Evolutionary conservation across 306 rosid genomes (phyloP).

Genomic region (Cyamopsis tetragonoloba): DNA sequence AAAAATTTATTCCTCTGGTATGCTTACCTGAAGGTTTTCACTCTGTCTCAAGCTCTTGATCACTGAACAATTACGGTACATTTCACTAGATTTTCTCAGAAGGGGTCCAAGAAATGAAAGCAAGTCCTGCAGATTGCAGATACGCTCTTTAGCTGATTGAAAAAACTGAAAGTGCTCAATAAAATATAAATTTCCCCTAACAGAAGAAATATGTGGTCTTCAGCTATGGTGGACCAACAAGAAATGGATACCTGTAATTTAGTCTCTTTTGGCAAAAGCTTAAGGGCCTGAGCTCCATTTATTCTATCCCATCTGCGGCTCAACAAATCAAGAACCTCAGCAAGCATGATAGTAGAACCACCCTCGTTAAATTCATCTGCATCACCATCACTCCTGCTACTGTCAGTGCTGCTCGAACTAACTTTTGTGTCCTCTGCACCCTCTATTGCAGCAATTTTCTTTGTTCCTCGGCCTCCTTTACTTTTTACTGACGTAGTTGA

Average conservation of each 20-base stretch:
- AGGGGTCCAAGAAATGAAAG: conserved; percentile 95
- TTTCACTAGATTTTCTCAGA: conserved; percentile 84
- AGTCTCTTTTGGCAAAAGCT: conserved; percentile 87
- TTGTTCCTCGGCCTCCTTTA: conserved; percentile 63
- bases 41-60: conserved; percentile 90
- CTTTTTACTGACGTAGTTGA: conserved; percentile 43
- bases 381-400: conserved; percentile 88
- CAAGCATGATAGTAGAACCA: conserved; percentile 72
- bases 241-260: conserved; percentile 72
- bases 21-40: conserved; percentile 90
- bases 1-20: conserved; percentile 5
- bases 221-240: conserved; percentile 4
- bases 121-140: conserved; percentile 66
- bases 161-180: not conserved
- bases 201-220: not conserved
- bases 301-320: conserved; percentile 88
- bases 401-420: conserved; percentile 69
- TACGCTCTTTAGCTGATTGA: conserved; percentile 22
- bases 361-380: conserved; percentile 68
- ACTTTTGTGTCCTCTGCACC: conserved; percentile 80
- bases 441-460: conserved; percentile 91
- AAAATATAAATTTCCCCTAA: not conserved
- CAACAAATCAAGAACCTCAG: conserved; percentile 85
- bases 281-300: conserved; percentile 97
- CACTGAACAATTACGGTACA: conserved; percentile 77